A percentile compares a stretch with the other conserved stretches of the same genome.
Conservation (phyloP, 176 grass and related monocot species). For the Cenchrus purpureus region DNA sequence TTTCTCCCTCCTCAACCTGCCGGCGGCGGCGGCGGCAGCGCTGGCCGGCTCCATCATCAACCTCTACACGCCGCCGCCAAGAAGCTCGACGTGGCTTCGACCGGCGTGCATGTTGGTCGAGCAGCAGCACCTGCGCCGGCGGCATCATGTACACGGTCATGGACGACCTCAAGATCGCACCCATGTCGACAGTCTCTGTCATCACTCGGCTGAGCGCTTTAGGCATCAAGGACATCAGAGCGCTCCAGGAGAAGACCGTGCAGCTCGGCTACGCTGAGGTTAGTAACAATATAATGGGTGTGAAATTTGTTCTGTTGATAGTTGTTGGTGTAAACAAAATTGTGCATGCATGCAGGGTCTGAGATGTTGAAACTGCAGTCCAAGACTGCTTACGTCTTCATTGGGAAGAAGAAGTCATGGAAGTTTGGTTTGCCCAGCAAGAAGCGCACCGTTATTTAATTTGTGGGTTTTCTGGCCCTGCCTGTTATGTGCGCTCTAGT, state of each 20-base stretch:
- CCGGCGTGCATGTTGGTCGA: too few species aligned
- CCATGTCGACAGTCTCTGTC: constrained; percentile 42
- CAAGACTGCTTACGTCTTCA: constrained; percentile 29
- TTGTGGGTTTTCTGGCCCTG: background rate
- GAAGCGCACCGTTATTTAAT: background rate
- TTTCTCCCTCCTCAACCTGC: too few species aligned
- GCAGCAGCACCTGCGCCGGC: too few species aligned
- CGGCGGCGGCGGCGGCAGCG: too few species aligned
- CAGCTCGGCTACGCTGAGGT: constrained; percentile 21
- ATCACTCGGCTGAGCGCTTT: constrained; percentile 29
- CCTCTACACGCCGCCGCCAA: too few species aligned
- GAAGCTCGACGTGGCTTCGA: too few species aligned
- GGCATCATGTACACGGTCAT: too few species aligned
- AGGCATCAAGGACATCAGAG: constrained; percentile 2
- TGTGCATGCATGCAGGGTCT: background rate
- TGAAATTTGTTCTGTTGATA: too few species aligned
- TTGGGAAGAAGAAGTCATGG: background rate
- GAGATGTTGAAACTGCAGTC: constrained; percentile 22
- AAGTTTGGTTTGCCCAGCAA: background rate
- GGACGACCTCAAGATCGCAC: constrained; percentile 2
- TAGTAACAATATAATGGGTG: background rate
- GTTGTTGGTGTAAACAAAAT: too few species aligned
- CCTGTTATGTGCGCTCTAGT: background rate
- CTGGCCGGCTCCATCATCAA: too few species aligned
- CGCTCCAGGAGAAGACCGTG: constrained; percentile 41